Percentiles rank a stretch among this genome's conserved stretches.
phyloP scores from a whole-genome alignment of 129 eudicot species.

The Heracleum sosnowskyi region DNA sequence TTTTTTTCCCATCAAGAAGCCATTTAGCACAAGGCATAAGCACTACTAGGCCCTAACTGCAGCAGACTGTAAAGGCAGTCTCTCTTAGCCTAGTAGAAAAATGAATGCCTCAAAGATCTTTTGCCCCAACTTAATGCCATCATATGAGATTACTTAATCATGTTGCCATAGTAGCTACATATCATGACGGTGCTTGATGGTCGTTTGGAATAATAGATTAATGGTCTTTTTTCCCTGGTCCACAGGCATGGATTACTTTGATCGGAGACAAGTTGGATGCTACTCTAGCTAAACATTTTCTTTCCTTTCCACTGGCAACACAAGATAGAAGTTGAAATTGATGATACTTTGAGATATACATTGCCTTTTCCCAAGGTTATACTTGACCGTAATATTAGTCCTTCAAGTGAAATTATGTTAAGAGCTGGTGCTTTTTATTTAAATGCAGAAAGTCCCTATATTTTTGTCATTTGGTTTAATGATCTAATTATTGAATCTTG shows the following conservation, averaged over 20 bases:
- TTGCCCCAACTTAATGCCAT: neutral
- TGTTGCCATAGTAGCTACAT: neutral
- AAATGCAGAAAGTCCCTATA: no score
- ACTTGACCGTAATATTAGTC: neutral
- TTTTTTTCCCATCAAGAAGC: neutral
- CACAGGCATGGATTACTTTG: slow-evolving; percentile 92
- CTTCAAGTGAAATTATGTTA: neutral
- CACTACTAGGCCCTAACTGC: neutral
- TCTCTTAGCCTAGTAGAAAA: neutral
- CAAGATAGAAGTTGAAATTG: slow-evolving; percentile 24
- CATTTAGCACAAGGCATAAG: neutral
- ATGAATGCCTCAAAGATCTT: neutral
- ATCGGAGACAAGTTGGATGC: slow-evolving; percentile 87
- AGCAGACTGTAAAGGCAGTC: neutral
- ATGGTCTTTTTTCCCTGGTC: neutral
- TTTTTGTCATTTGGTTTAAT: no score
- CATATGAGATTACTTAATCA: neutral
- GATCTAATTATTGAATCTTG: no score
- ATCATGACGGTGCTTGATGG: neutral
- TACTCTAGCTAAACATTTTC: slow-evolving; percentile 52
- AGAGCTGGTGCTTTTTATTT: no score
- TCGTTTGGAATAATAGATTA: neutral
- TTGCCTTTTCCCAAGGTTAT: slow-evolving; percentile 19
- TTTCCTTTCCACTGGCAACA: slow-evolving; percentile 21
- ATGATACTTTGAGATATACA: neutral